These are phyloP conservation scores for Lentinula lateritia DNA, from an alignment of 768 basidiomycete species.

Conservation along the genomic window DNA sequence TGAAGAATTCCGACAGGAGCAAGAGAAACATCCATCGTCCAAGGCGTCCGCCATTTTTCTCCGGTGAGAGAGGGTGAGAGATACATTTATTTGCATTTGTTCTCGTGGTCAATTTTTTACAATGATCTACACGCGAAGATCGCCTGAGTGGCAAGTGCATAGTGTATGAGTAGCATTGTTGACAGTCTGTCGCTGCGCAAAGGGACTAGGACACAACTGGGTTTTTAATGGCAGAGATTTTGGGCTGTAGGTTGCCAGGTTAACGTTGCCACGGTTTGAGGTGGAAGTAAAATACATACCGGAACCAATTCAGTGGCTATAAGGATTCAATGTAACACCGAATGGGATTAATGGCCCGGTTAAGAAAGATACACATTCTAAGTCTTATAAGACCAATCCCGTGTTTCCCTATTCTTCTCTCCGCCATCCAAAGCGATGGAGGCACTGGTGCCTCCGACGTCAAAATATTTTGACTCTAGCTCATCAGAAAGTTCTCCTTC, in stretches of 20 bases:
- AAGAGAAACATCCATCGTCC: too few species aligned
- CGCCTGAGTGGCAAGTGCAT: not conserved
- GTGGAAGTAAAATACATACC: not conserved
- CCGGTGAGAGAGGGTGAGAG: not conserved
- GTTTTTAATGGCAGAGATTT: too few species aligned
- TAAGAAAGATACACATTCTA: not conserved
- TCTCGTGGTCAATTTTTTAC: not conserved
- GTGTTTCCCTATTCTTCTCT: not conserved
- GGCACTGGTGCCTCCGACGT: conserved; percentile 8
- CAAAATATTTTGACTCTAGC: not conserved
- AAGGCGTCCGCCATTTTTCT: not conserved
- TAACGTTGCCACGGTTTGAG: not conserved
- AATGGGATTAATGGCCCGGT: not conserved
- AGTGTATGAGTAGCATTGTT: too few species aligned
- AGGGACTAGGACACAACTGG: too few species aligned
- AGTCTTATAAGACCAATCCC: not conserved
- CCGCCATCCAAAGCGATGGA: not conserved
- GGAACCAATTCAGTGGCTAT: not conserved
- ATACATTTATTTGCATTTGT: not conserved
- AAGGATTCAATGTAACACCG: not conserved
- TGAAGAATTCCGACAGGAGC: too few species aligned
- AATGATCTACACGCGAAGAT: not conserved
- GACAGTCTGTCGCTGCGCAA: too few species aligned
- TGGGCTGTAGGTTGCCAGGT: too few species aligned
- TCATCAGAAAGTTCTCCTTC: conserved; percentile 3